Base-by-base conservation (phyloP, 371 early-diverging fungal species). In the Mucor ambiguus region DNA sequence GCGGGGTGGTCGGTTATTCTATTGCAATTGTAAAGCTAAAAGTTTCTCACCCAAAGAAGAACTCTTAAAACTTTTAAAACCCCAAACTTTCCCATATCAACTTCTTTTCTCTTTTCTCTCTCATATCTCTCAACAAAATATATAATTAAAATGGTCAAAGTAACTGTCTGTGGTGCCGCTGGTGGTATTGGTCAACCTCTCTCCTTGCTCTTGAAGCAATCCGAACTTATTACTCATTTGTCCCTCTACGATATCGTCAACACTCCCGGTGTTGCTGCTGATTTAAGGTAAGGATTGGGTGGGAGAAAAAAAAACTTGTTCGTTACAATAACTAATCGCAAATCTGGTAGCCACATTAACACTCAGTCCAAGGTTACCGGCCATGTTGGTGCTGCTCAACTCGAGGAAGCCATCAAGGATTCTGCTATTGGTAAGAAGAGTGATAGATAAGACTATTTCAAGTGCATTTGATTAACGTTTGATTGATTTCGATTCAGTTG, bases 161-260 rank as follows among this genome's bases (percentile, higher is more conserved):
- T 93, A 56, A 87, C 91, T 54, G 93, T 91, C 43, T 86, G 89
- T 64, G 92, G 91, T 70, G 91, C 95, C 58, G 92, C 95, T 64
- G 96, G 96, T 75, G 96, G 96, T 78, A 96, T 96, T 75, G 96
- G 95, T 70, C 95, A 96, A 81, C 95, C 96, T 58, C 83, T 96
- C 60, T 94, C 96, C 43, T 78, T 96, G 58, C 80, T 96, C 54
- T 74, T 96, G 76, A 94, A 94, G 85, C 85, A 89, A 60, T 90
- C 91, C 66, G 80, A 85, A 22, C 59, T 69, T 32, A 85, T 92
- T 61, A 80, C 85, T 8, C 87, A 90, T 65, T 74, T 92, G 33
- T 79, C 90, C 18, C 77, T 92, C 46, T 92, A 88, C 71, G 92
- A 92, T 86, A 89, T 92, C 68, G 90, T 90, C 62, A 89, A 89